Conservation (phyloP, 2,329 filamentous ascomycete genomes). For the Diplodia corticola region DNA sequence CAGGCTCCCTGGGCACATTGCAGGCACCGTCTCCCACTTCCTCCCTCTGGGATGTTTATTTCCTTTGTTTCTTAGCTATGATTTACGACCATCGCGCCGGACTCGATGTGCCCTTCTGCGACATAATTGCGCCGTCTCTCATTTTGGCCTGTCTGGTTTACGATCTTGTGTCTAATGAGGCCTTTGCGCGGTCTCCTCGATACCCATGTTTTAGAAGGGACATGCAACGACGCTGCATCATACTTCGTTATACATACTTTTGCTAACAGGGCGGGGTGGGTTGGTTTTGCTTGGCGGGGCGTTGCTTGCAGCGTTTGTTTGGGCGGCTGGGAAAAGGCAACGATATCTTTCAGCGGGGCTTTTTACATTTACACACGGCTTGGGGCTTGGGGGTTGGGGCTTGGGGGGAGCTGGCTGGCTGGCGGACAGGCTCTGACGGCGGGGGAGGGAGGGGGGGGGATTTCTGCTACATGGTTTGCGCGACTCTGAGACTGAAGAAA, state of each 20-base stretch:
- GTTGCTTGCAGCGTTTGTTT: slow-evolving; percentile 7
- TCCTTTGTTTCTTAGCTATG: background rate
- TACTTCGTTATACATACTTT: slow-evolving; percentile 22
- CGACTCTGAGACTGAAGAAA: slow-evolving; percentile 4
- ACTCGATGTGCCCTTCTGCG: slow-evolving; percentile 16
- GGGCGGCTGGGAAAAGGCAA: slow-evolving; percentile 3
- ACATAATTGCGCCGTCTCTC: slow-evolving; percentile 19
- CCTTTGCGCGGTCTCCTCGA: slow-evolving; percentile 20
- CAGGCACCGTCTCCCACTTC: background rate
- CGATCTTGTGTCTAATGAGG: slow-evolving; percentile 20
- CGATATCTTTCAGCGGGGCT: background rate
- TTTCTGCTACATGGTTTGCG: background rate
- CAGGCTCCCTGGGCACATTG: background rate
- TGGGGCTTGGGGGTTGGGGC: no score
- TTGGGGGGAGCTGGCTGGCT: background rate
- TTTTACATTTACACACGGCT: slow-evolving; percentile 11
- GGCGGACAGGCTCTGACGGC: background rate
- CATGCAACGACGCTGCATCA: slow-evolving; percentile 18
- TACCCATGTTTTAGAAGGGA: slow-evolving; percentile 24
- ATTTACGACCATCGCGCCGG: slow-evolving; percentile 18
- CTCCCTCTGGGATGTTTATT: background rate
- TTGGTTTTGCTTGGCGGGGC: slow-evolving; percentile 16
- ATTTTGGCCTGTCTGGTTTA: slow-evolving; percentile 4
- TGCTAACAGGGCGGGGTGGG: slow-evolving; percentile 2
- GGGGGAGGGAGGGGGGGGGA: background rate